Conservation (phyloP, 208 protist genomes). For the Trichomonas vaginalis region DNA sequence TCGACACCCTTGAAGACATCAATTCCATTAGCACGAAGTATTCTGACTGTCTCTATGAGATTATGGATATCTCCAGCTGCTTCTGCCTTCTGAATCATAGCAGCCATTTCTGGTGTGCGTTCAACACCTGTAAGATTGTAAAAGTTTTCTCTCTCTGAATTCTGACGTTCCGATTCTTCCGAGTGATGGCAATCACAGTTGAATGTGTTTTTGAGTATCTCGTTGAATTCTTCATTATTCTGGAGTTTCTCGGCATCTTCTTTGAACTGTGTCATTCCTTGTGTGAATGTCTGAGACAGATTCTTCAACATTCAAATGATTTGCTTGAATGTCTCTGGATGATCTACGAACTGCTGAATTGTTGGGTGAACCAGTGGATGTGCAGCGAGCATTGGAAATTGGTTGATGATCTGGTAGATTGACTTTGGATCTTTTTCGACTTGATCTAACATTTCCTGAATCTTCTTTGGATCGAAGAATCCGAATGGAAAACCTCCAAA, state of each 20-base stretch:
- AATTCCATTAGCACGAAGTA: not conserved
- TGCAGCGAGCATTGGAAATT: not conserved
- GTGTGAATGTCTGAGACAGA: not conserved
- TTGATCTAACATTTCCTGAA: not conserved
- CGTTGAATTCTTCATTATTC: not conserved
- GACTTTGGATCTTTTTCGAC: not conserved
- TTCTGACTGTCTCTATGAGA: not conserved
- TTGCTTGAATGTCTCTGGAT: not conserved
- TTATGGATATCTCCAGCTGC: not conserved
- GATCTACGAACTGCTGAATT: not conserved
- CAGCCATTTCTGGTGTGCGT: not conserved
- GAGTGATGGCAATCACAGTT: not conserved
- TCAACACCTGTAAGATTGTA: not conserved
- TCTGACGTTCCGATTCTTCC: not conserved
- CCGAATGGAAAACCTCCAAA: too few relatives aligned
- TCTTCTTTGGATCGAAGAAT: not conserved
- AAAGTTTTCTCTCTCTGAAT: not conserved
- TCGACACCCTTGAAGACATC: not conserved
- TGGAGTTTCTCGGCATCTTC: not conserved
- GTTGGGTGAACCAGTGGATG: not conserved
- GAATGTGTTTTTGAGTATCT: not conserved
- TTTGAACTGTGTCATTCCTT: not conserved
- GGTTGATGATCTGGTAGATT: not conserved
- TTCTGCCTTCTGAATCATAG: not conserved
- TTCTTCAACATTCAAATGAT: not conserved